A percentile compares a stretch with the other conserved stretches of the same genome.
phyloP scores from a whole-genome alignment of 495 filamentous ascomycete species.

The Aspergillus carlsbadensis region DNA sequence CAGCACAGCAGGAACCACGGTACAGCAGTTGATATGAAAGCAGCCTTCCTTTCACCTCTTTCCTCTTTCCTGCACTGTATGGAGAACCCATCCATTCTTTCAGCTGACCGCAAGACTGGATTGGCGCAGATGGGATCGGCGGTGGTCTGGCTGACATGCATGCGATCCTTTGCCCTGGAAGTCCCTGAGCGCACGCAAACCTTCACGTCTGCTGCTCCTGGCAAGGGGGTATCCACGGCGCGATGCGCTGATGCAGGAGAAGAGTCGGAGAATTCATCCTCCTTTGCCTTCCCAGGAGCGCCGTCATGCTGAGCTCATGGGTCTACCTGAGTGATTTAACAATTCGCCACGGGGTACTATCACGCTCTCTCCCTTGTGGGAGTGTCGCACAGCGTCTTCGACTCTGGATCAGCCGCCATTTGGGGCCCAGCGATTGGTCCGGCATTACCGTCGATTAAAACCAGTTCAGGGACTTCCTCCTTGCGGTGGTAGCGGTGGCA shows the following conservation, averaged over 20 bases:
- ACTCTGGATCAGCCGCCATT: conserved; percentile 15
- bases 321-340: not conserved
- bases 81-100: conserved; percentile 7
- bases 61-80: no score
- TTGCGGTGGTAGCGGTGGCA: not conserved
- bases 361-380: not conserved
- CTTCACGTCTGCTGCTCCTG: not conserved
- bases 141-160: conserved; percentile 19
- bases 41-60: not conserved
- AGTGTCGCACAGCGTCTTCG: not conserved
- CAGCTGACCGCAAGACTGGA: not conserved
- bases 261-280: not conserved
- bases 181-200: conserved; percentile 12
- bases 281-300: not conserved
- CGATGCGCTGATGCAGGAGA: no score
- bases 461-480: not conserved
- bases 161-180: conserved; percentile 12
- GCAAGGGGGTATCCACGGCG: not conserved
- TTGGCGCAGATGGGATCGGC: conserved; percentile 16
- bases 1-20: not conserved
- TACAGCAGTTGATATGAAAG: conserved; percentile 1
- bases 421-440: conserved; percentile 7
- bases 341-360: conserved; percentile 5
- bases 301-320: conserved; percentile 5
- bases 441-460: conserved; percentile 16